Evolutionary conservation across 768 basidiomycete species (phyloP).

Genomic region (Vishniacozyma victoriae): DNA sequence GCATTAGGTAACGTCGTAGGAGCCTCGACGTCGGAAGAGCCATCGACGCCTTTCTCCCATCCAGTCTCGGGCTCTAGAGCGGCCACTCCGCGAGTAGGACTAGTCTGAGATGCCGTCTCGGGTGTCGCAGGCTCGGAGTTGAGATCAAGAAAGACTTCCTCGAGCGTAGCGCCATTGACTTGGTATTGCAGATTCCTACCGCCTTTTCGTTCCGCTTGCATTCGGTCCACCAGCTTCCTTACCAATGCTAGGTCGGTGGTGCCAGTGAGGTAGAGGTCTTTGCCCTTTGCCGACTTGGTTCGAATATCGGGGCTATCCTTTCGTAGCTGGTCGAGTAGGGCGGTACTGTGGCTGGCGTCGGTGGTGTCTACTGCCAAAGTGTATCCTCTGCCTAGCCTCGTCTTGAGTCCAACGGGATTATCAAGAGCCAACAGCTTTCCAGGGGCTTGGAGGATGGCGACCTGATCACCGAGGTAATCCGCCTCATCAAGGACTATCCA

Average conservation of each 20-base stretch:
- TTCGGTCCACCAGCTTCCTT: slow-evolving; percentile 54
- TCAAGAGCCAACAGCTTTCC: slow-evolving; percentile 69
- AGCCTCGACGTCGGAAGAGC: slow-evolving; percentile 14
- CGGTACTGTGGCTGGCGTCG: slow-evolving; percentile 42
- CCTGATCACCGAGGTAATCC: slow-evolving; percentile 67
- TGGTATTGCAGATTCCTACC: slow-evolving; percentile 56
- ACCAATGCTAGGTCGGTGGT: slow-evolving; percentile 58
- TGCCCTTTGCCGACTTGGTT: slow-evolving; percentile 7
- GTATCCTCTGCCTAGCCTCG: slow-evolving; percentile 66
- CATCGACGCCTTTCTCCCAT: too few relatives aligned
- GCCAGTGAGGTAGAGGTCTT: slow-evolving; percentile 44
- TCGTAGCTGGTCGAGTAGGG: slow-evolving; percentile 19
- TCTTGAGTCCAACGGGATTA: slow-evolving; percentile 68
- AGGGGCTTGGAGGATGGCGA: slow-evolving; percentile 68
- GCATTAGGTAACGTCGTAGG: not conserved
- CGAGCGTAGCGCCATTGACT: slow-evolving; percentile 66
- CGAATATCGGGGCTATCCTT: slow-evolving; percentile 4
- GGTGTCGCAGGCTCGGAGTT: slow-evolving; percentile 38
- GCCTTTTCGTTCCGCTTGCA: slow-evolving; percentile 53
- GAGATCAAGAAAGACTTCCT: slow-evolving; percentile 71
- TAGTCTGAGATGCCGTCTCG: not conserved
- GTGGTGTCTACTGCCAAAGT: slow-evolving; percentile 53
- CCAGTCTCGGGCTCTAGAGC: not conserved
- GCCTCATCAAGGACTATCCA: slow-evolving; percentile 59
- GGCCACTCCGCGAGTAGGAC: not conserved